phyloP scores from a whole-genome alignment of 371 early-diverging fungal genomes.

The Pancytospora philotis region DNA sequence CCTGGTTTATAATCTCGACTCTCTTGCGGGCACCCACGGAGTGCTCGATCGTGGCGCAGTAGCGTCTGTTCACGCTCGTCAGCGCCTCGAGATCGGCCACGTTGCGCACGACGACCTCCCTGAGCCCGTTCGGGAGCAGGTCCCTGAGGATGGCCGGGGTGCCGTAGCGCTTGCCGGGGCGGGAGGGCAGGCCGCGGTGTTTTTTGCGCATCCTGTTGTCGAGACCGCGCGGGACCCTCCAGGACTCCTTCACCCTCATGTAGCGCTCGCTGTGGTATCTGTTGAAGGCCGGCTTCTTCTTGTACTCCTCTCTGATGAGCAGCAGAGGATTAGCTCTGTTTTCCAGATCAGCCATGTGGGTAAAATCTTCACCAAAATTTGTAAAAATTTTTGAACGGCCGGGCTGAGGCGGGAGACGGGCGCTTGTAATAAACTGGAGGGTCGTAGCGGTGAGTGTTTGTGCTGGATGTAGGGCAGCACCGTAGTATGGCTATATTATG shows the following conservation, averaged over 20 bases:
- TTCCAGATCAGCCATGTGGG: neutral
- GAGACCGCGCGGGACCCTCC: conserved; percentile 99
- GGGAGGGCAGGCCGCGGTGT: conserved; percentile 87
- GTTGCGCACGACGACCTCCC: conserved; percentile 86
- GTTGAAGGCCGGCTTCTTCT: conserved; percentile 93
- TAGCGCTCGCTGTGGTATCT: conserved; percentile 93
- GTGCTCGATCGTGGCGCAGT: conserved; percentile 95
- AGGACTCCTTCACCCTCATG: conserved; percentile 67
- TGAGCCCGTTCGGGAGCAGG: conserved; percentile 91
- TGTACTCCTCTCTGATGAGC: conserved; percentile 22
- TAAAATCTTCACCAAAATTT: conserved; percentile 6
- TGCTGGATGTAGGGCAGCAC: too few species aligned
- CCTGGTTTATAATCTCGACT: conserved; percentile 83
- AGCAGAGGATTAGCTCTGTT: conserved; percentile 30
- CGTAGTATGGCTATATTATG: too few species aligned
- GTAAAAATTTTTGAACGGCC: conserved; percentile 15
- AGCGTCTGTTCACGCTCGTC: conserved; percentile 91
- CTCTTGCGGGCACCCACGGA: conserved; percentile 90
- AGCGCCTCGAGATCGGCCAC: conserved; percentile 84
- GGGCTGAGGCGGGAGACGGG: too few species aligned
- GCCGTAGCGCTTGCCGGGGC: conserved; percentile 87
- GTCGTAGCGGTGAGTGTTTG: too few species aligned
- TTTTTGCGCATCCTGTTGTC: conserved; percentile 94
- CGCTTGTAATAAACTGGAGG: too few species aligned
- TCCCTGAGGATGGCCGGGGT: conserved; percentile 78